Base-by-base conservation (phyloP, 108 stramenopile genomes). In the Pelagomonas calceolata region DNA sequence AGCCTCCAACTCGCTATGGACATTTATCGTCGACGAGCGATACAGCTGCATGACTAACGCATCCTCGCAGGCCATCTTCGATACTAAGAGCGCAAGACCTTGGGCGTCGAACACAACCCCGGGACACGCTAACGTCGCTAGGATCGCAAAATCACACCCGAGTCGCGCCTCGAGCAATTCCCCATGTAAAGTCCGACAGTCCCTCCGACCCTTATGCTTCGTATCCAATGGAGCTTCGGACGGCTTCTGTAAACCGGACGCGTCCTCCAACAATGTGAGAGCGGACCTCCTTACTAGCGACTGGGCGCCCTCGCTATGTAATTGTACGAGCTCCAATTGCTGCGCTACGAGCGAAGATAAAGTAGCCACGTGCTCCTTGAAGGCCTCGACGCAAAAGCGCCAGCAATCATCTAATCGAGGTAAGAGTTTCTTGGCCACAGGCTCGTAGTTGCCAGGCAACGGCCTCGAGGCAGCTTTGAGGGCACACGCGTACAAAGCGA, bases 1-100 rank as follows among this genome's bases (percentile, higher is more conserved):
- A 30, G 64, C 74, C 73, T 77, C 79, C 30, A 79, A 45, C 73
- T 79, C 79, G 5, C 77, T 32, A 65, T 77, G 79, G 69, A 79
- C 71, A 68, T 77, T 79, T 30, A 79, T 46, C 0, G 32, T 32
- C 30, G 60, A 64, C 10, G 64, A 33, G 43, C 66, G 10, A 43
- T 36, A 65, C 4, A 72, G 17, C 18, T n/a, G 64, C 4, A 65
- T 45, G n/a, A 72, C 69, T 30, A 69, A 36, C 46, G 36, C 43
- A 46, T 69, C 69, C 36, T 45, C 37, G 26, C 30, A 35, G 26
- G 46, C 69, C 31, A 69, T 30, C 46, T 69, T 30, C 30, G n/a
- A 46, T 45, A 17, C 18, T 10, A 45, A 16, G 14, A 45, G 10
- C 21, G 51, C 51, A 3, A 16, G 21, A 26, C 51, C 3, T 4